Conservation (phyloP, 306 rosid species). For the Cicer chorassanicum region DNA sequence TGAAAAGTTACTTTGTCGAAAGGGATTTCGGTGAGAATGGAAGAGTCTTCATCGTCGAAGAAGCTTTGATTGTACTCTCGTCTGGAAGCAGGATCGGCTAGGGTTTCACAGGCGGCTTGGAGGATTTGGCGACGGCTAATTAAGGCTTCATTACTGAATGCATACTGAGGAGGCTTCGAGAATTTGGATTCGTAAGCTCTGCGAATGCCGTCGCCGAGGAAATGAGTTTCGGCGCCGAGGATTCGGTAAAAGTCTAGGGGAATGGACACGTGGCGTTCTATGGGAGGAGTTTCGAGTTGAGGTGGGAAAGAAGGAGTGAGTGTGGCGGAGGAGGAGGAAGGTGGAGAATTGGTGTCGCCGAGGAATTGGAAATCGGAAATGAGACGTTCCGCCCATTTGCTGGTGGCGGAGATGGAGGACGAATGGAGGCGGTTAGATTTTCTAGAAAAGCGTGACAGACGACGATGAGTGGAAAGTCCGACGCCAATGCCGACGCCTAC, state of each 20-base stretch:
- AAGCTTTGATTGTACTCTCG: constrained; percentile 85
- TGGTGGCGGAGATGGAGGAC: constrained; percentile 66
- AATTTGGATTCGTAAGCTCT: constrained; percentile 83
- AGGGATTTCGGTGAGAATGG: constrained; percentile 78
- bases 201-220: constrained; percentile 86
- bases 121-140: constrained; percentile 88
- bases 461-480: constrained; percentile 55
- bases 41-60: constrained; percentile 64
- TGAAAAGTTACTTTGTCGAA: constrained; percentile 70
- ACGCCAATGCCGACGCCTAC: constrained; percentile 55
- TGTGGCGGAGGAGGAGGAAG: constrained; percentile 57
- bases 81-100: constrained; percentile 65
- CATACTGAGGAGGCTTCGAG: constrained; percentile 88
- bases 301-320: constrained; percentile 52
- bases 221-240: constrained; percentile 90
- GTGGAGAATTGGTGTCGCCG: constrained; percentile 63
- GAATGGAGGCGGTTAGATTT: constrained; percentile 49
- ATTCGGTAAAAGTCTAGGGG: constrained; percentile 78
- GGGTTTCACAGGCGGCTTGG: constrained; percentile 94
- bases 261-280: constrained; percentile 70
- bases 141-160: constrained; percentile 79
- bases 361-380: constrained; percentile 88
- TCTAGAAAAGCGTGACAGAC: constrained; percentile 20
- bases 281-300: constrained; percentile 45
- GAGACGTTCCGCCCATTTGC: constrained; percentile 95